Evolutionary conservation across 208 protist species (phyloP).

Genomic region (Crithidia thermophila): DNA sequence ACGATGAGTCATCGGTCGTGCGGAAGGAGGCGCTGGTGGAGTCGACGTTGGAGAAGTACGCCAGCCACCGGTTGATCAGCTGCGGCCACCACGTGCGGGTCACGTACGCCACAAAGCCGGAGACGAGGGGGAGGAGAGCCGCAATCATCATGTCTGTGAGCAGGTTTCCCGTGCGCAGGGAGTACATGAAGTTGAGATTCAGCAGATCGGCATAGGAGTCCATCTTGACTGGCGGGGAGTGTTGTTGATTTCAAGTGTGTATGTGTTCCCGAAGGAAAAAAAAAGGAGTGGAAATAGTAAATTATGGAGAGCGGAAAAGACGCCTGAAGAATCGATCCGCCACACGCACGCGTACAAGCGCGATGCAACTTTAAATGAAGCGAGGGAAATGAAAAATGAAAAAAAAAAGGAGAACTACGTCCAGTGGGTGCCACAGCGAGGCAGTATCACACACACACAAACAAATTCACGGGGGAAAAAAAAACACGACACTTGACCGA

Average conservation of each 20-base stretch:
- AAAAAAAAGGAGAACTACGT: neutral
- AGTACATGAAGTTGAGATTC: constrained; percentile 90
- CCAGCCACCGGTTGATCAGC: constrained; percentile 31
- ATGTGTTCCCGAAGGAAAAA: neutral
- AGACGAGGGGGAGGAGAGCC: constrained; percentile 75
- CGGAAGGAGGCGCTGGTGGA: constrained; percentile 28
- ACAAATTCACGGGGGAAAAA: too few relatives aligned
- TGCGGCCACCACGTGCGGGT: constrained; percentile 55
- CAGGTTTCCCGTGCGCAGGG: constrained; percentile 82
- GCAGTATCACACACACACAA: too few relatives aligned
- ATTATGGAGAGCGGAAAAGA: too few relatives aligned
- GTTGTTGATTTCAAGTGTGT: too few relatives aligned
- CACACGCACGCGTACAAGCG: too few relatives aligned
- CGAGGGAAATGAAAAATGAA: neutral
- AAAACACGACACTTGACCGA: too few relatives aligned
- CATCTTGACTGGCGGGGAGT: constrained; percentile 40
- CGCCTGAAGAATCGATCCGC: too few relatives aligned
- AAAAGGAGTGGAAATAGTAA: constrained; percentile 10
- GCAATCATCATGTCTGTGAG: constrained; percentile 84
- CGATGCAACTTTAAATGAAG: too few relatives aligned
- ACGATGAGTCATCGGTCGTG: neutral
- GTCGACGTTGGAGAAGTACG: constrained; percentile 19
- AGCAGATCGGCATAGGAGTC: constrained; percentile 79
- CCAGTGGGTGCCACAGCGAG: too few relatives aligned
- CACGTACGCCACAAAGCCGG: constrained; percentile 44